phyloP scores from a whole-genome alignment of 164 flowering plant genomes.

The Warburgia ugandensis region DNA sequence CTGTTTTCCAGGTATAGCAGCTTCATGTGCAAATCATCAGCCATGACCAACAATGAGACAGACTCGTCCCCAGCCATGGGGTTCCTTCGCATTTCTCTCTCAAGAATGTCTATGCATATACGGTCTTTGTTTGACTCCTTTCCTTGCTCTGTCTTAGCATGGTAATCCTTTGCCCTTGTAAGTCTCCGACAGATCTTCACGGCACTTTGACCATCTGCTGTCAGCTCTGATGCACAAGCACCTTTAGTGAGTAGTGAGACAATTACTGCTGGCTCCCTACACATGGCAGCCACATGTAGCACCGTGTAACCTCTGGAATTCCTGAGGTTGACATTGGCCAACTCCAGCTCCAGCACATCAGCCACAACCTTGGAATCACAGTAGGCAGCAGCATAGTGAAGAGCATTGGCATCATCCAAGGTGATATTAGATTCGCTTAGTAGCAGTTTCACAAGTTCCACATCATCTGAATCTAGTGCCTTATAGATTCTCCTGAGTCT shows the following conservation, averaged over 20 bases:
- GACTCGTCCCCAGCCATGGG: slow-evolving; percentile 30
- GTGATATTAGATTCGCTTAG: slow-evolving; percentile 45
- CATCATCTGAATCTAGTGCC: slow-evolving; percentile 76
- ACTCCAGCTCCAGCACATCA: slow-evolving; percentile 42
- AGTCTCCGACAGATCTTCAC: slow-evolving; percentile 48
- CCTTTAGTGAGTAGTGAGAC: slow-evolving; percentile 49
- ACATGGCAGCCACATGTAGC: slow-evolving; percentile 69
- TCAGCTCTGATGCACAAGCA: slow-evolving; percentile 42
- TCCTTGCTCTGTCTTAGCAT: slow-evolving; percentile 42
- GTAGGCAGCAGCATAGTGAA: slow-evolving; percentile 70
- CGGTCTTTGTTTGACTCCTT: slow-evolving; percentile 52
- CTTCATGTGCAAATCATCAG: slow-evolving; percentile 49
- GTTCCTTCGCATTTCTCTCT: slow-evolving; percentile 49
- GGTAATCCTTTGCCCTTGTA: slow-evolving; percentile 66
- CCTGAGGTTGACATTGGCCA: slow-evolving; percentile 45
- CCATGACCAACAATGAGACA: slow-evolving; percentile 19
- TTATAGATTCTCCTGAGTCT: slow-evolving; percentile 43
- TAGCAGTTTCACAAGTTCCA: slow-evolving; percentile 58
- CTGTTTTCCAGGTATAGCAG: slow-evolving; percentile 54
- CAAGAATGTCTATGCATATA: slow-evolving; percentile 59
- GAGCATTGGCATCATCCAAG: slow-evolving; percentile 60
- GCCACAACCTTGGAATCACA: slow-evolving; percentile 61
- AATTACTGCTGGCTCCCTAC: slow-evolving; percentile 61
- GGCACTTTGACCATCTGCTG: slow-evolving; percentile 49
- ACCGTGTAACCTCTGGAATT: slow-evolving; percentile 54